Evolutionary conservation across 192 early-diverging fungal genomes (phyloP), one percentile per base, ranked within the genome.

Genomic region (Endogone sp.): DNA sequence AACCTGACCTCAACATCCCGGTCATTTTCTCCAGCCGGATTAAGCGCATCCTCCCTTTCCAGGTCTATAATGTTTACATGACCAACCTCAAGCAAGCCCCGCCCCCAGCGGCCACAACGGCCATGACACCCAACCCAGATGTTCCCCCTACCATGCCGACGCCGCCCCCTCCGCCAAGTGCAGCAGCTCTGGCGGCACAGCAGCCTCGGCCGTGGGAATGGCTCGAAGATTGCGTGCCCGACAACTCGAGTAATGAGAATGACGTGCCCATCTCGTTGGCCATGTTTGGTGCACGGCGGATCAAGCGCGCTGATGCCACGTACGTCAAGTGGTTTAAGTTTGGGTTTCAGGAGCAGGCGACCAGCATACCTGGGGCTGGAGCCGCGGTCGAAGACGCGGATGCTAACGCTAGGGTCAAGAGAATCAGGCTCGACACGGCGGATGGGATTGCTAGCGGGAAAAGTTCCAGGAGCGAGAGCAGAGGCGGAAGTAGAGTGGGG

Each of bases 141-240:
- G 27, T 67, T 69, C 4, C 65, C 56, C 30, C 66, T 44, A 21
- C 75, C 66, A 44, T 54, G 63, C 23, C 74, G 66, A 57, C n/a
- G 24, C 1, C 71, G 68, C 29, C 49, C 4, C 37, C 37, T 8
- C 37, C 37, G 37, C 37, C 4, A 44, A 44, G 13, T 13, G 8
- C 68, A 37, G n/a, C 66, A 56, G 23, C 31, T 9, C 27, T 16
- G 31, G 22, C 31, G 56, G 44, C 37, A 31, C 72, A 84, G 66
- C 80, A 80, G 29, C 78, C 80, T 22, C 68, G 75, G 49, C 83
- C 83, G 8, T 85, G 83, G 83, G 81, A 82, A 63, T 85, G 83
- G 83, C 73, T 85, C 22, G 83, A 85, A 55, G 83, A 85, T 25
- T 82, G 77, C 68, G 70, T 76, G 3, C 73, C 78, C 23, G 83